A percentile compares a stretch with the other conserved stretches of the same genome.
phyloP scores from a whole-genome alignment of 345 rosid species.

The Punica granatum region DNA sequence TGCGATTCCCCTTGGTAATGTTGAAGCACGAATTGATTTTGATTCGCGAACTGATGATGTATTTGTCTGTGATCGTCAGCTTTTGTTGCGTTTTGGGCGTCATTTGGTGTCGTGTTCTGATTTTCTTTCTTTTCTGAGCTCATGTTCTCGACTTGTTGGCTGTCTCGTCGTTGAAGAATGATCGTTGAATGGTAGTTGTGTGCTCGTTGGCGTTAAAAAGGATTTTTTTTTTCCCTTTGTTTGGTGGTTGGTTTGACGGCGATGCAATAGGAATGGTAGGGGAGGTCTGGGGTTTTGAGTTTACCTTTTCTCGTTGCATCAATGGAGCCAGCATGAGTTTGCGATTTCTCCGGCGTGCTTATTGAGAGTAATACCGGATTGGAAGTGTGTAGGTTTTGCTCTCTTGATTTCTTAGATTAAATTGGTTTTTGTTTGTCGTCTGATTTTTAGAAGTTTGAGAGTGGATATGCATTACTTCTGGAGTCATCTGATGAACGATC shows the following conservation, averaged over 20 bases:
- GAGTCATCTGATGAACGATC: neutral
- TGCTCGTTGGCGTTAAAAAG: neutral
- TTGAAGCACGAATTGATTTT: neutral
- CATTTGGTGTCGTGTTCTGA: neutral
- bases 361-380: neutral
- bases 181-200: constrained; percentile 7
- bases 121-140: neutral
- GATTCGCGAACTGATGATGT: neutral
- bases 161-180: neutral
- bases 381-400: neutral
- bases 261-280: neutral
- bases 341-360: neutral
- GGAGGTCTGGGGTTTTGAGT: constrained; percentile 1
- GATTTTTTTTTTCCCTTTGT: neutral
- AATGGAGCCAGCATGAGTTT: neutral
- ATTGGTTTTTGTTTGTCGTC: neutral
- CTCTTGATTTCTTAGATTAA: neutral
- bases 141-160: neutral
- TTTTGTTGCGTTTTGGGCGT: neutral
- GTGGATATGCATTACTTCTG: neutral
- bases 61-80: neutral
- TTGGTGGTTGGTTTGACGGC: neutral
- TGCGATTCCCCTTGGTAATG: neutral
- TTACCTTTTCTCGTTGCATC: neutral
- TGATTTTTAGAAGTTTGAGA: neutral